Conservation (phyloP, 345 rosid genomes). For the Raphanus raphanistrum region DNA sequence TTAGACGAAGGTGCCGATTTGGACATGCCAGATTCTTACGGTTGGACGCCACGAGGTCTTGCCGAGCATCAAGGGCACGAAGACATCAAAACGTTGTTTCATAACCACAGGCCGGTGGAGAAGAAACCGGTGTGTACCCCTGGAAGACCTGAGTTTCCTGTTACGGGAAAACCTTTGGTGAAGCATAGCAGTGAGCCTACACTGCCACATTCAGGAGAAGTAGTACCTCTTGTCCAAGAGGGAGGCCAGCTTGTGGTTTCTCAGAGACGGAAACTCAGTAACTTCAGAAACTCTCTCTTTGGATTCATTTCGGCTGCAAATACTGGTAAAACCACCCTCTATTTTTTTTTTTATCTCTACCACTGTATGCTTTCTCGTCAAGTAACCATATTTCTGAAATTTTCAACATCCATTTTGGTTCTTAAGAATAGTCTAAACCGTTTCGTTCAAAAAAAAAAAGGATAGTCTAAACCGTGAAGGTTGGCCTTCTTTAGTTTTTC, state of each 20-base stretch:
- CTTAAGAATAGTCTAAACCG: background rate
- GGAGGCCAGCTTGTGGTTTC: slow-evolving; percentile 38
- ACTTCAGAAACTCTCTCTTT: slow-evolving; percentile 67
- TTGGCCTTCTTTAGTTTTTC: background rate
- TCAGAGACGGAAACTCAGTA: slow-evolving; percentile 47
- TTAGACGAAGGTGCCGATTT: slow-evolving; percentile 61
- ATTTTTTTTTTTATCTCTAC: background rate
- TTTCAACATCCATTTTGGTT: background rate
- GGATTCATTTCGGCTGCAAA: slow-evolving; percentile 75
- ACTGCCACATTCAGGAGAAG: slow-evolving; percentile 51
- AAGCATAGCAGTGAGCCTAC: slow-evolving; percentile 67
- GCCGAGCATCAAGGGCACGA: slow-evolving; percentile 85
- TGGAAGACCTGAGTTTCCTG: slow-evolving; percentile 12
- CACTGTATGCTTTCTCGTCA: slow-evolving; percentile 4
- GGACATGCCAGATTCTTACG: slow-evolving; percentile 57
- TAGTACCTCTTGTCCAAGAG: slow-evolving; percentile 47
- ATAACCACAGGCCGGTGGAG: slow-evolving; percentile 29
- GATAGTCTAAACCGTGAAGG: too few relatives aligned
- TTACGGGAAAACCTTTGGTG: slow-evolving; percentile 41
- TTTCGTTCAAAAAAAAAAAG: too few relatives aligned
- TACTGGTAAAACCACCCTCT: slow-evolving; percentile 39
- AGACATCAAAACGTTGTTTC: slow-evolving; percentile 54
- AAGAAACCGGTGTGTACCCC: slow-evolving; percentile 13
- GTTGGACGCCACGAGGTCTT: slow-evolving; percentile 74
- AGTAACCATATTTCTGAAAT: background rate